Percentiles rank a stretch among this genome's conserved stretches.
These are phyloP conservation scores for Sarocladium kiliense DNA, from an alignment of 2,329 filamentous ascomycete species.

Conservation along the genomic window DNA sequence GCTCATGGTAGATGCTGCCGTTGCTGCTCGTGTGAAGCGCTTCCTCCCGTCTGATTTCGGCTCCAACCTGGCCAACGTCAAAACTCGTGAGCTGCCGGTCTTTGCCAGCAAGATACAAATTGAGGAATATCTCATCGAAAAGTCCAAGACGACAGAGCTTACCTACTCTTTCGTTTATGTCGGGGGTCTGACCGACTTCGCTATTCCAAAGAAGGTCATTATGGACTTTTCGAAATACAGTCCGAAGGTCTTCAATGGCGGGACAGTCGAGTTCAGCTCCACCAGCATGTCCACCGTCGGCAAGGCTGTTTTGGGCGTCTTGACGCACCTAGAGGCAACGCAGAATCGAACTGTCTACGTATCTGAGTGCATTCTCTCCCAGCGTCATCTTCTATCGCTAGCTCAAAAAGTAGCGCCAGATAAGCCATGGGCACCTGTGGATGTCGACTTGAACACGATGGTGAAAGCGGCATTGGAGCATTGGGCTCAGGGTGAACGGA, in stretches of 20 bases:
- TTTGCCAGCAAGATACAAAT: constrained; percentile 44
- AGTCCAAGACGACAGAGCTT: constrained; percentile 34
- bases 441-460: constrained; percentile 23
- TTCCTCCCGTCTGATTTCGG: constrained; percentile 58
- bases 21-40: constrained; percentile 54
- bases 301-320: constrained; percentile 41
- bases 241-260: constrained; percentile 42
- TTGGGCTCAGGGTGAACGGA: constrained; percentile 24
- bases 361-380: constrained; percentile 37
- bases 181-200: constrained; percentile 57
- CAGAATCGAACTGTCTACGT: constrained; percentile 45
- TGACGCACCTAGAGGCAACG: constrained; percentile 45
- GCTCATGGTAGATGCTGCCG: constrained; percentile 51
- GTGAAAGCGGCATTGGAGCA: constrained; percentile 21
- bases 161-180: constrained; percentile 51
- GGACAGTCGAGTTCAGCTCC: constrained; percentile 40
- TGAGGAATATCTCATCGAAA: constrained; percentile 33
- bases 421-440: constrained; percentile 41
- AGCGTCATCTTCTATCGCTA: constrained; percentile 37
- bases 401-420: constrained; percentile 43
- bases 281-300: constrained; percentile 43
- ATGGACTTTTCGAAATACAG: constrained; percentile 34
- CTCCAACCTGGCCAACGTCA: constrained; percentile 25
- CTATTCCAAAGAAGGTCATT: constrained; percentile 35
- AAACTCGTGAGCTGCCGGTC: constrained; percentile 39